Base-by-base conservation (phyloP, 2,329 filamentous ascomycete species). In the Myriosclerotinia curreyana region DNA sequence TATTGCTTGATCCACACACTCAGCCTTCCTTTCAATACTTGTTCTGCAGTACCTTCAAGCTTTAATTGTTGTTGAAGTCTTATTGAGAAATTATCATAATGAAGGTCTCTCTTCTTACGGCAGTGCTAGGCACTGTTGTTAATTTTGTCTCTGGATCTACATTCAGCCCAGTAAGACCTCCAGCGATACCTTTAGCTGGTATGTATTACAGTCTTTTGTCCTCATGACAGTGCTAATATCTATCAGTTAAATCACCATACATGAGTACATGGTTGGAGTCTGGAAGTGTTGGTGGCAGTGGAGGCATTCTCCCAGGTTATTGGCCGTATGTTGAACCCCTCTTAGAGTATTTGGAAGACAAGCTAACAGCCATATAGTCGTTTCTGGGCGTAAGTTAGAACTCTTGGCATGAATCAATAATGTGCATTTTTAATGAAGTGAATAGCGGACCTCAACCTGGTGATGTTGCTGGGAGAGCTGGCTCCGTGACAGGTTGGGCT, bases 191-290 rank as follows among this genome's bases (percentile, higher is more conserved):
- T 20, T 76, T 94, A 49, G 89, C 89, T 59, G 90, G 71, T 71
- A 68, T 53, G 6, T 56, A 62, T 44, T 17, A 48, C 14, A 14
- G 15, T 6, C 6, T 25, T 4, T 28, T 36, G 1, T 15, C 8
- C 17, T 8, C 15, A 62, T 15, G 50, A 25, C 44, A 6, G 3
- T 17, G 46, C 62, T 64, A 28, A 64, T 2, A 15, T 38, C 20
- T 17, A 36, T 4, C 22, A 73, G 71, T 93, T 48, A 86, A 84
- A 67, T 88, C 86, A 17, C 90, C 90, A 0, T 94, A 93, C 69
- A 77, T 93, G 53, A 91, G 84, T 72, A 84, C 86, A n/a, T 92
- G 89, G 89, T 79, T 89, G 36, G 77, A 84, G 65, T 85, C 82
- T 12, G 87, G 86, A 2, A 83, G 78, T 44, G 79, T 85, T 73